Conservation (phyloP, 169 alveolate genomes). For the Besnoitia besnoiti region DNA sequence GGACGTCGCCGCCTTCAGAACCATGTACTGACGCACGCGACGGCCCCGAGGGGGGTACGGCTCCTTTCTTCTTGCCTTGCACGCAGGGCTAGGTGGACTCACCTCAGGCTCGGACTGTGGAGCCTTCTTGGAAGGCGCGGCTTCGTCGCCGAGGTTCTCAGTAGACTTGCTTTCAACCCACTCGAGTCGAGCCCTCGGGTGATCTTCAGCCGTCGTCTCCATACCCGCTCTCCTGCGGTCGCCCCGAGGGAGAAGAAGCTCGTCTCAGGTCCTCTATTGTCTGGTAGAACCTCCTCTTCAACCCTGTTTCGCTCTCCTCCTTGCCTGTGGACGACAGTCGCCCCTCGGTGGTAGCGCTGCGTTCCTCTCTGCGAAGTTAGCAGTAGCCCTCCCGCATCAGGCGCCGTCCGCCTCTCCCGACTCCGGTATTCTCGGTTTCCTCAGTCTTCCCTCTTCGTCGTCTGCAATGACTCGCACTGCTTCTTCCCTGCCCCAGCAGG, state of each 20-base stretch:
- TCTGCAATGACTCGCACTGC: background rate
- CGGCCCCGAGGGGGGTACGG: background rate
- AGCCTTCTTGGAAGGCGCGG: background rate
- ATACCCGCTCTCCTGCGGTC: background rate
- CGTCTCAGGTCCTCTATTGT: background rate
- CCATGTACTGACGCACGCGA: background rate
- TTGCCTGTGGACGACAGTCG: too few species aligned
- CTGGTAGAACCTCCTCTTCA: background rate
- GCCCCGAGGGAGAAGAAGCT: too few species aligned
- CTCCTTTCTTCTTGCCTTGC: background rate
- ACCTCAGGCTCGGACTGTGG: background rate
- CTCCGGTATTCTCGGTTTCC: background rate
- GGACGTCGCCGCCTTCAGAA: background rate
- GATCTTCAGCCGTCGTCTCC: background rate
- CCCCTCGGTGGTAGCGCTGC: background rate
- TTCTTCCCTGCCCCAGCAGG: background rate
- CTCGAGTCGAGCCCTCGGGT: background rate
- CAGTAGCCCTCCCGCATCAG: background rate
- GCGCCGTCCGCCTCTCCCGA: background rate
- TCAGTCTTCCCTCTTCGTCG: background rate
- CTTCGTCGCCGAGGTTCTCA: background rate
- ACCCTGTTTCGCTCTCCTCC: background rate
- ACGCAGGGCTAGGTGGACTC: background rate
- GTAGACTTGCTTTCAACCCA: background rate
- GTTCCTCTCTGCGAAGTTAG: background rate